Evolutionary conservation across 768 basidiomycete genomes (phyloP).

Genomic region (Rhodosporidiobolus sp.): DNA sequence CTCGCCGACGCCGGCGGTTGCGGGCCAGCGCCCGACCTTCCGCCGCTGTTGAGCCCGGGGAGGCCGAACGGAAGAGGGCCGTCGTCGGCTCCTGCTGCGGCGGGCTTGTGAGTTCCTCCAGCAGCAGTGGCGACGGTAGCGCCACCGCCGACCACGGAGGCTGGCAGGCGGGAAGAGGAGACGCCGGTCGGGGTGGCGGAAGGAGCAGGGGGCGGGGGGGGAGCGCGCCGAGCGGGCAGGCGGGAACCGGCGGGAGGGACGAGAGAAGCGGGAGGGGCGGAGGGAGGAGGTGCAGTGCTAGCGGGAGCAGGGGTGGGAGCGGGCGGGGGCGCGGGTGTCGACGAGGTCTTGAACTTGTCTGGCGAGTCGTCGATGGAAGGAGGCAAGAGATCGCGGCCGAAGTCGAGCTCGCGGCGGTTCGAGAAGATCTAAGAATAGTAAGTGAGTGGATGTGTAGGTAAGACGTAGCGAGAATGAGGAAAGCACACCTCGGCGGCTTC

Average conservation of each 20-base stretch:
- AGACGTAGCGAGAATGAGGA: not conserved
- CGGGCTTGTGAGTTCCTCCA: too few relatives aligned
- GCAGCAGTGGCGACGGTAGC: not conserved
- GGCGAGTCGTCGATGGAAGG: not conserved
- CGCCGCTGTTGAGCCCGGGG: not conserved
- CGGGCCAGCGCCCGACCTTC: not conserved
- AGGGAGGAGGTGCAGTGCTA: not conserved
- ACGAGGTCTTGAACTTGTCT: not conserved
- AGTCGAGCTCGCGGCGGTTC: slow-evolving; percentile 32
- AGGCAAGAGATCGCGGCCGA: slow-evolving; percentile 14
- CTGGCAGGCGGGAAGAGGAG: not conserved
- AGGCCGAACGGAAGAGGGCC: not conserved
- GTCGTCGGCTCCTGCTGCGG: not conserved
- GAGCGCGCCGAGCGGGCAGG: not conserved
- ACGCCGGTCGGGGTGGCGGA: not conserved
- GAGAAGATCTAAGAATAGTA: slow-evolving; percentile 15
- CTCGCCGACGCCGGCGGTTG: not conserved
- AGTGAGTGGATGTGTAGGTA: too few relatives aligned
- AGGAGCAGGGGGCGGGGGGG: not conserved
- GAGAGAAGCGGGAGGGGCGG: not conserved
- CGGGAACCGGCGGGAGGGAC: not conserved
- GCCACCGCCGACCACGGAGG: not conserved
- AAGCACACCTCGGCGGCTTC: slow-evolving; percentile 20
- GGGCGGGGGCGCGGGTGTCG: not conserved
- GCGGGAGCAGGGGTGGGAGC: not conserved